Evolutionary conservation across 2,329 filamentous ascomycete genomes (phyloP).

Genomic region (Tolypocladium cylindrosporum): DNA sequence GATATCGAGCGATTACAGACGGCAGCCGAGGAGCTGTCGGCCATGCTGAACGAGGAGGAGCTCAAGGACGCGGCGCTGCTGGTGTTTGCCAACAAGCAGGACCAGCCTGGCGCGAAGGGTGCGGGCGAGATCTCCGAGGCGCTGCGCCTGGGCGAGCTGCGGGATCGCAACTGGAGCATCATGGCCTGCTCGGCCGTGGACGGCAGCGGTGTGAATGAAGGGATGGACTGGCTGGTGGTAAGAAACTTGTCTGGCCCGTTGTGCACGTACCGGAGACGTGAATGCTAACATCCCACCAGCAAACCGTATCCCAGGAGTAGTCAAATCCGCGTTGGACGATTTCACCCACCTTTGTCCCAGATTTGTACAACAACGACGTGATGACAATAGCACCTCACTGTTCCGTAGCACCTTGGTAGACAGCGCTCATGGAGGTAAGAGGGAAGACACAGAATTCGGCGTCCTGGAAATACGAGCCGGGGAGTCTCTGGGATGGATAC

Average conservation of each 20-base stretch:
- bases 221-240: conserved; percentile 98
- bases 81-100: conserved; percentile 98
- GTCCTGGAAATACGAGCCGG: neutral
- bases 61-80: conserved; percentile 83
- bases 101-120: conserved; percentile 92
- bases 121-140: conserved; percentile 96
- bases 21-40: conserved; percentile 81
- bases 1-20: conserved; percentile 93
- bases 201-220: conserved; percentile 86
- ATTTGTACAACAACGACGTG: conserved; percentile 21
- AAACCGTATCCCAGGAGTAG: conserved; percentile 27
- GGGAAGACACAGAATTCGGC: conserved; percentile 2
- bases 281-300: conserved; percentile 11
- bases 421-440: conserved; percentile 11
- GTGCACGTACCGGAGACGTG: neutral
- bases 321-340: conserved; percentile 4
- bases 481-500: conserved; percentile 1
- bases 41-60: conserved; percentile 97
- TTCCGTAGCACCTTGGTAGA: conserved; percentile 16
- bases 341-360: conserved; percentile 8
- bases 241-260: conserved; percentile 18
- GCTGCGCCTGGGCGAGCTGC: conserved; percentile 76
- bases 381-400: conserved; percentile 17
- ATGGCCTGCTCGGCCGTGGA: conserved; percentile 96
- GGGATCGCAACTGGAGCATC: conserved; percentile 98